Conservation (phyloP, 768 basidiomycete species). For the Boletus vermiculosoides region DNA sequence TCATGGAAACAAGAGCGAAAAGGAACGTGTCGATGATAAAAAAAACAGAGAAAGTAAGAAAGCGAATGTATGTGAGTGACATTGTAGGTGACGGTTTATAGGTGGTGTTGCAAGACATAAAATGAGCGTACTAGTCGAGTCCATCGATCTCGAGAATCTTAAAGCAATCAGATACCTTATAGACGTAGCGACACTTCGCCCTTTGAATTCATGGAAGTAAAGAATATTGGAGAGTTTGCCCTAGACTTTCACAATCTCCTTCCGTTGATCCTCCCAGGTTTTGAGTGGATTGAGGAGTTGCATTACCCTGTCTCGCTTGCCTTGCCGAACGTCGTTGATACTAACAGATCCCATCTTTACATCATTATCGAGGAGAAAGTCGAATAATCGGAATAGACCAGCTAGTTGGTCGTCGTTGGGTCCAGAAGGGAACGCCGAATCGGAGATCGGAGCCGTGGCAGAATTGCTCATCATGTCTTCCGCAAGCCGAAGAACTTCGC, state of each 20-base stretch:
- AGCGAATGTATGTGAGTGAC: background rate
- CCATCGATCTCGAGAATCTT: conserved; percentile 10
- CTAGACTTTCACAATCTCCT: conserved; percentile 34
- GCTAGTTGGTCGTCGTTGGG: conserved; percentile 78
- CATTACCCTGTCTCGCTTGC: conserved; percentile 12
- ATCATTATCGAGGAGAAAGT: conserved; percentile 89
- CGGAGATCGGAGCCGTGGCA: conserved; percentile 68
- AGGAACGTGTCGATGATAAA: conserved; percentile 3
- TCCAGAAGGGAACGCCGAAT: conserved; percentile 71
- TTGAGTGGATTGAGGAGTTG: too few species aligned
- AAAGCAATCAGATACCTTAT: background rate
- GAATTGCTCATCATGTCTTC: conserved; percentile 73
- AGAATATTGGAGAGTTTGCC: background rate
- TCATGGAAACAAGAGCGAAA: background rate
- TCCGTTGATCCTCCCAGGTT: too few species aligned
- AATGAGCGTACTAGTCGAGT: conserved; percentile 25
- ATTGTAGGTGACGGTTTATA: background rate
- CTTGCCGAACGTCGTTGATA: background rate
- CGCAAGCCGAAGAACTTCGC: conserved; percentile 70
- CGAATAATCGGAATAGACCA: conserved; percentile 85
- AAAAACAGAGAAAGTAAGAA: background rate
- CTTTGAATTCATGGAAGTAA: background rate
- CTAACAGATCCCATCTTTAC: conserved; percentile 89
- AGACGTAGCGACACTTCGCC: too few species aligned
- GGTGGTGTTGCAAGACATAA: conserved; percentile 5